Evolutionary conservation across 1,284 basidiomycete species (phyloP).

Genomic region (Pseudozyma flocculosa): DNA sequence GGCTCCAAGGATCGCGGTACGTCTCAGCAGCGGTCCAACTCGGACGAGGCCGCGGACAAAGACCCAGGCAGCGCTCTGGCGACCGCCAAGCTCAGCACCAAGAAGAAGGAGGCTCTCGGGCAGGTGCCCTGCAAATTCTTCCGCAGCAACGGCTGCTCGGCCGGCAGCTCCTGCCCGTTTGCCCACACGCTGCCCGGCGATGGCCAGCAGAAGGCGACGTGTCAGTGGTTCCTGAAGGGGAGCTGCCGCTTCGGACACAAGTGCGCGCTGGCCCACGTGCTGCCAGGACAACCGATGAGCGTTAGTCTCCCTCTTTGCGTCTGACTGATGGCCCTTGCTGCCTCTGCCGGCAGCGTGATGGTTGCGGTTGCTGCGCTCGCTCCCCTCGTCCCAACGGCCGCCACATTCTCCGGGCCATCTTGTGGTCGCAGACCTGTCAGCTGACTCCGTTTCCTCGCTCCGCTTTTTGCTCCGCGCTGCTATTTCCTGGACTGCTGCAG

Average conservation of each 20-base stretch:
- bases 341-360: too few species aligned
- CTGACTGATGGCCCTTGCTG: too few species aligned
- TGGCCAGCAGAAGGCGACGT: conserved; percentile 72
- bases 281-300: conserved; percentile 77
- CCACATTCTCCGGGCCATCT: neutral
- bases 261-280: conserved; percentile 77
- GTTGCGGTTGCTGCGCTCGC: neutral
- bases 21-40: conserved; percentile 4
- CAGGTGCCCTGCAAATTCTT: conserved; percentile 99
- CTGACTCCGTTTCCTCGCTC: neutral
- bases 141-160: conserved; percentile 72
- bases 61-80: conserved; percentile 48
- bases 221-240: conserved; percentile 83
- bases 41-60: conserved; percentile 28
- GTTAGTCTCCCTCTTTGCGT: conserved; percentile 15
- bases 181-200: conserved; percentile 67
- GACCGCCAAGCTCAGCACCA: conserved; percentile 54
- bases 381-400: neutral
- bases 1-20: conserved; percentile 15
- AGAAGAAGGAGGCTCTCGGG: conserved; percentile 71
- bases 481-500: conserved; percentile 53
- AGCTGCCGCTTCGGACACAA: conserved; percentile 99
- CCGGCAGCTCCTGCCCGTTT: conserved; percentile 92
- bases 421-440: neutral
- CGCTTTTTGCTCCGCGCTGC: neutral